These are phyloP conservation scores for Jackrogersella multiformis DNA, from an alignment of 495 filamentous ascomycete genomes.

Conservation along the genomic window DNA sequence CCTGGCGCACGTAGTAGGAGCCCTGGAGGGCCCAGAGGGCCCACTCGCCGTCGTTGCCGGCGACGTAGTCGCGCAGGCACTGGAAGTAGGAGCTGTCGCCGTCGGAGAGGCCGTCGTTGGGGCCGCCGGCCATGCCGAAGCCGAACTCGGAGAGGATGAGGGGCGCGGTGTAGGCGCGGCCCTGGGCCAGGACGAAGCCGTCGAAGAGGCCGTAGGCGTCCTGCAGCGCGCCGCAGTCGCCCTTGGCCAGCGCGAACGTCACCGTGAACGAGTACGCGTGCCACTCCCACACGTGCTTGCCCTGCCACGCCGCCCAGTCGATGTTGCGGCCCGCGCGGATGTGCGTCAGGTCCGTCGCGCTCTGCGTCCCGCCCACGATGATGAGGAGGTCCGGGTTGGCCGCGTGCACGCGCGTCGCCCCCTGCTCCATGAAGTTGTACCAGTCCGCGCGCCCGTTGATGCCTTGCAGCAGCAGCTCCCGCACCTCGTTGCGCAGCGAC, in stretches of 20 bases:
- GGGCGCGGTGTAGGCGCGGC: constrained; percentile 54
- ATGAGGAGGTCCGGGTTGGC: constrained; percentile 56
- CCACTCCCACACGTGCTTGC: constrained; percentile 63
- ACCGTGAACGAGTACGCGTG: constrained; percentile 62
- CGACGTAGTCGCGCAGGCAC: constrained; percentile 56
- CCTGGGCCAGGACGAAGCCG: constrained; percentile 58
- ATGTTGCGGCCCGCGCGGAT: constrained; percentile 46
- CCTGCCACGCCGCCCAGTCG: constrained; percentile 52
- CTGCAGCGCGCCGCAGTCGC: constrained; percentile 52
- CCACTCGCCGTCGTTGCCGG: constrained; percentile 61
- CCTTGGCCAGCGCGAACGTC: constrained; percentile 49
- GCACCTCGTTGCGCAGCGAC: constrained; percentile 60
- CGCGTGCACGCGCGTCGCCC: constrained; percentile 52
- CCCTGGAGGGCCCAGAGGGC: constrained; percentile 61
- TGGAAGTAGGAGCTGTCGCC: constrained; percentile 51
- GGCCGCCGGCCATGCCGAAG: constrained; percentile 55
- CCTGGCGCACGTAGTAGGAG: constrained; percentile 59
- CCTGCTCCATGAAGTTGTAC: constrained; percentile 56
- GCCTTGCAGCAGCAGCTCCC: constrained; percentile 54
- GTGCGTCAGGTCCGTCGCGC: constrained; percentile 56
- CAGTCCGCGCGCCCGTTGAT: constrained; percentile 54
- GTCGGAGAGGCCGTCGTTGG: constrained; percentile 46
- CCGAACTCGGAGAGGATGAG: constrained; percentile 61
- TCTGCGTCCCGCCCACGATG: constrained; percentile 58
- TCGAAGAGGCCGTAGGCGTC: constrained; percentile 51